These are phyloP conservation scores for Cryptococcus jaspeensis DNA, from an alignment of 1,284 basidiomycete genomes.

Conservation along the genomic window DNA sequence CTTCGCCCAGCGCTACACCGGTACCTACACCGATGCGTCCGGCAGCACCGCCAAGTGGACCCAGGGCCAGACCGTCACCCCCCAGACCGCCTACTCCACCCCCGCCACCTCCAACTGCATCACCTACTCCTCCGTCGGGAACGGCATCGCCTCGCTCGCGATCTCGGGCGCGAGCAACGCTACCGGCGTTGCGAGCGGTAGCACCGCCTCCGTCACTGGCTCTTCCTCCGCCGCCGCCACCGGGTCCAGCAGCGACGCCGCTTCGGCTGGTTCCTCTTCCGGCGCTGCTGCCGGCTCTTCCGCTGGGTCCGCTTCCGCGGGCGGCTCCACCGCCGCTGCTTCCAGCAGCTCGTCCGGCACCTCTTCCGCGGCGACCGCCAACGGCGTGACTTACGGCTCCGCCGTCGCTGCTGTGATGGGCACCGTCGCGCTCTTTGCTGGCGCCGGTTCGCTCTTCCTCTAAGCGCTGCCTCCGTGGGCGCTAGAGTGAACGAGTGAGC, in stretches of 20 bases:
- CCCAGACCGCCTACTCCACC: slow-evolving; percentile 39
- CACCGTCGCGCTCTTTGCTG: slow-evolving; percentile 34
- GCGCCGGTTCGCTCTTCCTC: slow-evolving; percentile 40
- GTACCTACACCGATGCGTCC: slow-evolving; percentile 38
- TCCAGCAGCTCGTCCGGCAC: slow-evolving; percentile 10
- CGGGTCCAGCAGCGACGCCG: slow-evolving; percentile 11
- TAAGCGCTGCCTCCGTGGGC: slow-evolving; percentile 21
- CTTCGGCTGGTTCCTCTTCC: slow-evolving; percentile 16
- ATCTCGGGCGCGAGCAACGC: slow-evolving; percentile 17
- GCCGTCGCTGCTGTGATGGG: slow-evolving; percentile 23
- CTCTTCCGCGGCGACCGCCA: slow-evolving; percentile 19
- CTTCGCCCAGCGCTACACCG: slow-evolving; percentile 53
- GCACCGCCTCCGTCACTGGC: slow-evolving; percentile 10
- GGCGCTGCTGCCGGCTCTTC: slow-evolving; percentile 16
- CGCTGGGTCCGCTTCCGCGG: slow-evolving; percentile 7
- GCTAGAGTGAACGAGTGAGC: neutral
- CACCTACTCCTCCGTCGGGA: slow-evolving; percentile 47
- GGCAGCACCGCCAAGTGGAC: slow-evolving; percentile 36
- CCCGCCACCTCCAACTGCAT: slow-evolving; percentile 50
- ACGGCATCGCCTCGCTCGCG: slow-evolving; percentile 32
- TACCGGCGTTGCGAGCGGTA: slow-evolving; percentile 13
- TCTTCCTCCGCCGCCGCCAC: slow-evolving; percentile 13
- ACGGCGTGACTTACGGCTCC: slow-evolving; percentile 22
- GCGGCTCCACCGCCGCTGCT: slow-evolving; percentile 15
- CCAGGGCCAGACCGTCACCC: slow-evolving; percentile 49